These are phyloP conservation scores for Lachancea dasiensis DNA, from an alignment of 805 yeast species.

Conservation along the genomic window DNA sequence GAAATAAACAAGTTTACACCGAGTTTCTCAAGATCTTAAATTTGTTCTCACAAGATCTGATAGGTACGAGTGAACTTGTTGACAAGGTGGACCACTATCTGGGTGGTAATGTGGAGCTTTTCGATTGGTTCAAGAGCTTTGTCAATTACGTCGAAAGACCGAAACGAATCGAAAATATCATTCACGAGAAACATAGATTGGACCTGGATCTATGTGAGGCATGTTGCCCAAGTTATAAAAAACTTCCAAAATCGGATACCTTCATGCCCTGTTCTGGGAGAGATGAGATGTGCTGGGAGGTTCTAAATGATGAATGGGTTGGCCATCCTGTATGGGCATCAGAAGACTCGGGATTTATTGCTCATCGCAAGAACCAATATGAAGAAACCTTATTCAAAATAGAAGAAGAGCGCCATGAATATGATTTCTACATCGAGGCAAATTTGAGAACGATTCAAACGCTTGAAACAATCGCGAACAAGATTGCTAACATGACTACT, in stretches of 20 bases:
- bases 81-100: constrained; percentile 80
- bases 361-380: constrained; percentile 97
- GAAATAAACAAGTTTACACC: constrained; percentile 82
- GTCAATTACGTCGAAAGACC: constrained; percentile 87
- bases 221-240: constrained; percentile 91
- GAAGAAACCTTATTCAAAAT: constrained; percentile 92
- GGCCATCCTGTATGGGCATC: constrained; percentile 99
- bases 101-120: constrained; percentile 72
- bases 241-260: constrained; percentile 88
- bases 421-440: constrained; percentile 92
- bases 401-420: constrained; percentile 97
- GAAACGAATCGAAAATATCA: constrained; percentile 77
- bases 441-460: constrained; percentile 93
- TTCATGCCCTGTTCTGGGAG: constrained; percentile 97
- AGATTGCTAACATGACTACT: constrained; percentile 86
- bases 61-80: constrained; percentile 75
- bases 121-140: constrained; percentile 87
- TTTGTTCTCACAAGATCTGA: constrained; percentile 82
- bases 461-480: constrained; percentile 87
- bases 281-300: constrained; percentile 99
- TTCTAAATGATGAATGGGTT: constrained; percentile 97
- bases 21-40: constrained; percentile 88
- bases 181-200: constrained; percentile 81
- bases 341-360: constrained; percentile 96
- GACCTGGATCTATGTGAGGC: constrained; percentile 89